Base-by-base conservation (phyloP, 2,329 filamentous ascomycete species). In the Colletotrichum filicis region DNA sequence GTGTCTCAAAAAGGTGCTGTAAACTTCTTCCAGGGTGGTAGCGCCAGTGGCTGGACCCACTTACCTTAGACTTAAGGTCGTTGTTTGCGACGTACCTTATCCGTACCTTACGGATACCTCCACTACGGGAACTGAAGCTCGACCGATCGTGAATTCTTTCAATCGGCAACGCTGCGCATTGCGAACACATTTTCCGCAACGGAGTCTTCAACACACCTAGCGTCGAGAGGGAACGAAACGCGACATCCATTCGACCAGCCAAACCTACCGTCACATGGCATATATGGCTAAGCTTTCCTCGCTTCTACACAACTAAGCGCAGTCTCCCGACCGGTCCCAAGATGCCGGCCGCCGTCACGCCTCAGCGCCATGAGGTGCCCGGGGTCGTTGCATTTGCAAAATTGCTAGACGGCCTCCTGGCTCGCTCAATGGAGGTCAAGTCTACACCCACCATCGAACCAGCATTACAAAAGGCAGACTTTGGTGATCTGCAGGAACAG, bases 381-480 rank as follows among this genome's bases (percentile, higher is more conserved):
- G 86, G 87, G 63, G 89, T 92, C 65, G 84, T 84, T 55, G 82
- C 85, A 30, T 90, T 92, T 76, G 84, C 82, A 46, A 78, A 79
- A 30, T 84, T 92, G 28, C 84, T 95, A 37, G 82, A 87, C 53
- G 82, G 87, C 52, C 86, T 94, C 42, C 84, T 95, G 53, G 80
- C 83, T 49, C 88, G 87, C 79, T 92, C 92, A 71, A 87, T 87
- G 65, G 79, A 84, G 52, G 81, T 88, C 74, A 95, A 94, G 80
- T 84, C 87, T 37, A 85, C 87, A 46, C 81, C 86, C 24, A 85
- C 88, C 24, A 90, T 95, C 76, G 95, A 98, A 77, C 93, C 94
- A 14, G 90, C 92, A 4, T 87, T 98, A 75, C 91, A 90, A 32
- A 93, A 95, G 80, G 85, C 90, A 64, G 90, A 95, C 79, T 88